Evolutionary conservation across 306 rosid species (phyloP).

Genomic region (Echinosophora koreensis): DNA sequence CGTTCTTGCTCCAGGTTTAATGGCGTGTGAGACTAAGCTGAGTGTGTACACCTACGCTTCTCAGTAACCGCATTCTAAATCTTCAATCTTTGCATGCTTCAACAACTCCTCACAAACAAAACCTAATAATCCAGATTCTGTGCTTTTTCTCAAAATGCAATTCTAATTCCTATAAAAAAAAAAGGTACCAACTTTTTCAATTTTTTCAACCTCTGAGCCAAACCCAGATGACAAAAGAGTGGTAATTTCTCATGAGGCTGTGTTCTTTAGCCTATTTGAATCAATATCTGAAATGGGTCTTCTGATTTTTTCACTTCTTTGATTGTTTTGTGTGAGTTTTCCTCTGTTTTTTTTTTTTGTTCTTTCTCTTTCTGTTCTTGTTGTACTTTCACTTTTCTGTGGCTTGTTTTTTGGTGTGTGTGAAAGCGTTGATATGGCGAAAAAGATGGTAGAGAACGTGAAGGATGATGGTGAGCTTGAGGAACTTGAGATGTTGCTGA

Average conservation of each 20-base stretch:
- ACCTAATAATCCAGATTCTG: constrained; percentile 7
- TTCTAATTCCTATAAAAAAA: constrained; percentile 20
- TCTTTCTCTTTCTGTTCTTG: not conserved
- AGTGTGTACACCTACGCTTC: constrained; percentile 49
- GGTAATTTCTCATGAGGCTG: constrained; percentile 15
- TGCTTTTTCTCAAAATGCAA: constrained; percentile 10
- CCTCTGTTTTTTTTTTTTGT: not conserved
- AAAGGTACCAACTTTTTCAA: not conserved
- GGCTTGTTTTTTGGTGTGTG: constrained; percentile 13
- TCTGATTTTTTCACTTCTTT: constrained; percentile 14
- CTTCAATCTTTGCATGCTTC: constrained; percentile 68
- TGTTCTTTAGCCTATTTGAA: constrained; percentile 10
- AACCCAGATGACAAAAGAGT: constrained; percentile 27
- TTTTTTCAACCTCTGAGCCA: constrained; percentile 11
- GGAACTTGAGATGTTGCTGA: constrained; percentile 60
- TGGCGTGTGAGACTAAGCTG: constrained; percentile 54
- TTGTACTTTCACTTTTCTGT: constrained; percentile 6
- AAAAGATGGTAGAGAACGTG: constrained; percentile 44
- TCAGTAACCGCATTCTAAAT: constrained; percentile 52
- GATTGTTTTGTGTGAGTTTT: constrained; percentile 30
- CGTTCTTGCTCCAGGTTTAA: constrained; percentile 57
- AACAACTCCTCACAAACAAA: constrained; percentile 54
- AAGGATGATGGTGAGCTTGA: constrained; percentile 46
- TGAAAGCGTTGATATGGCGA: constrained; percentile 27
- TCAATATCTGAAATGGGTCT: constrained; percentile 33